Base-by-base conservation (phyloP, 2,329 filamentous ascomycete genomes). In the Elsinoe ampelina region DNA sequence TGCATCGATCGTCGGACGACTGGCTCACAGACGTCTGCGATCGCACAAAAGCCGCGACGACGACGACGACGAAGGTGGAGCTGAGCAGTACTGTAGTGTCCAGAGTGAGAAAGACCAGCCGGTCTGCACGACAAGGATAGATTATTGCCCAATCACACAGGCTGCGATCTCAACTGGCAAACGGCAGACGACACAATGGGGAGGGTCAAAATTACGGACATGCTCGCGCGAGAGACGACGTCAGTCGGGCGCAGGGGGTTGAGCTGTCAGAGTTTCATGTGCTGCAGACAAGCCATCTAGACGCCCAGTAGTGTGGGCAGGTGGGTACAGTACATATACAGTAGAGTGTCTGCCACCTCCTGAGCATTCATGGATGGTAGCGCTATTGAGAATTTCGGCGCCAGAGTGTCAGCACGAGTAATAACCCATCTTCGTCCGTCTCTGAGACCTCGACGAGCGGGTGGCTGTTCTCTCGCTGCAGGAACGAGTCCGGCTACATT, bases 221-320 rank as follows among this genome's bases (percentile, higher is more conserved):
- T 17, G 45, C 45, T 17, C 26, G 45, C 17, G 26, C 13, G 45
- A 50, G 36, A n/a, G n/a, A n/a, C n/a, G 45, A 50, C 45, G 45
- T 50, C 45, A 50, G 45, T 50, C 26, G 32, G 13, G 48, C 34
- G 48, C 48, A 52, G 48, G 48, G 48, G 35, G 32, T 19, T 12
- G 48, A 38, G 15, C 48, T 52, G 48, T 52, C 48, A 52, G 48
- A 38, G 48, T 52, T 52, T 52, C 48, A 52, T 52, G 48, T 39
- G 15, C 19, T 39, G 48, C 48, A 52, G 26, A 35, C 8, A 20
- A 26, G 32, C 30, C 19, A 36, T 45, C 41, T 45, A 45, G 41
- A 45, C 15, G 39, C 39, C 38, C 39, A 22, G 22, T 8, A 30
- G 26, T 30, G 26, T 5, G 26, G 26, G 26, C 26, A 30, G 26